Evolutionary conservation across 2,329 filamentous ascomycete species (phyloP).

Genomic region (Biscogniauxia sp.): DNA sequence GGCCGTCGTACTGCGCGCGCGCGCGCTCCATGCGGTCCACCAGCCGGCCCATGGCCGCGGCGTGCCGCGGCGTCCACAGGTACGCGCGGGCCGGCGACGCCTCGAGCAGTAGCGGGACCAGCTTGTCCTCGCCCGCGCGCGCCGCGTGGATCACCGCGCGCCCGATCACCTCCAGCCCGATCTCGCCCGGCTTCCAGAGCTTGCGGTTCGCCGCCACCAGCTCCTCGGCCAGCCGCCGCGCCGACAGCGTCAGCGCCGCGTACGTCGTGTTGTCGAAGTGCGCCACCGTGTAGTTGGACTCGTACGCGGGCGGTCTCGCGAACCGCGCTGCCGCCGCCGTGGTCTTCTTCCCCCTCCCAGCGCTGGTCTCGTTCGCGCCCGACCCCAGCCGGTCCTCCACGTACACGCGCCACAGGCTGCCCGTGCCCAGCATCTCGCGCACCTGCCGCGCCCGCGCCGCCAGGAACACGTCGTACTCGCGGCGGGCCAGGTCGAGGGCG

Average conservation of each 20-base stretch:
- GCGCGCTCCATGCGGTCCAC: background rate
- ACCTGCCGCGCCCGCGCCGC: slow-evolving; percentile 1
- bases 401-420: background rate
- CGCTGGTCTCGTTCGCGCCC: no score
- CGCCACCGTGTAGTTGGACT: background rate
- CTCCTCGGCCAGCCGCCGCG: slow-evolving; percentile 1
- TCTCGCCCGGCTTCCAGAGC: slow-evolving; percentile 2
- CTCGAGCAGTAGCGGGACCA: background rate
- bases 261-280: background rate
- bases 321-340: background rate
- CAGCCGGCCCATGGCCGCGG: background rate
- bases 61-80: background rate
- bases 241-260: background rate
- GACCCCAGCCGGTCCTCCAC: background rate
- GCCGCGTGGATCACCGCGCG: background rate
- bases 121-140: background rate
- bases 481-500: background rate
- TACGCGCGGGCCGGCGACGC: no score
- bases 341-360: no score
- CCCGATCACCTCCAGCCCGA: background rate
- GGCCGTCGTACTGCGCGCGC: background rate
- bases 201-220: slow-evolving; percentile 2
- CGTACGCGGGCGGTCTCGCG: background rate
- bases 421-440: background rate
- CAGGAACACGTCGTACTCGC: slow-evolving; percentile 1